phyloP scores from a whole-genome alignment of 768 basidiomycete genomes.

The Hortiboletus flavorubellus region DNA sequence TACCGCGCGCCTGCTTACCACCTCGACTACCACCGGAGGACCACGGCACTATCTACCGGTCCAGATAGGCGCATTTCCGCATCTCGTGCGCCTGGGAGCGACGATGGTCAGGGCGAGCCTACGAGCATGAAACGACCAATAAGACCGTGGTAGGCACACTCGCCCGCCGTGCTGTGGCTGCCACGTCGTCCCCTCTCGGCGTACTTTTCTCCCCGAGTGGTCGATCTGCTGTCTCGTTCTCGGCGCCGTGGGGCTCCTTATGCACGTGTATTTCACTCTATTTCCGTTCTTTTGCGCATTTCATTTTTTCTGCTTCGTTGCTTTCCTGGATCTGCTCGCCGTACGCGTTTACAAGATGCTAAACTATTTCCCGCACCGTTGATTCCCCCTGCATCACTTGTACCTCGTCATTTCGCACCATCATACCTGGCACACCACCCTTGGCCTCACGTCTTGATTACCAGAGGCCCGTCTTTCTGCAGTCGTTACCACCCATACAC shows the following conservation, averaged over 20 bases:
- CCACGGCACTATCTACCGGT: slow-evolving; percentile 16
- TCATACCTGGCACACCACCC: neutral
- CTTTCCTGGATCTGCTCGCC: slow-evolving; percentile 9
- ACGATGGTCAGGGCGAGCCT: slow-evolving; percentile 38
- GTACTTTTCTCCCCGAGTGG: neutral
- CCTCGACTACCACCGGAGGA: slow-evolving; percentile 12
- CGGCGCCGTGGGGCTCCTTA: neutral
- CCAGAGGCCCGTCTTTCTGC: slow-evolving; percentile 3
- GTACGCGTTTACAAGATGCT: slow-evolving; percentile 1
- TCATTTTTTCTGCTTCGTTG: neutral
- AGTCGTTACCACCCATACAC: slow-evolving; percentile 1
- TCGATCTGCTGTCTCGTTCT: neutral
- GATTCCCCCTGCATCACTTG: slow-evolving; percentile 18
- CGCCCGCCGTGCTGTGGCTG: neutral
- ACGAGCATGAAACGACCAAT: slow-evolving; percentile 34
- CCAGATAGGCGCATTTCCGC: slow-evolving; percentile 23
- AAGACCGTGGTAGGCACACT: slow-evolving; percentile 43
- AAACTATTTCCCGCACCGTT: slow-evolving; percentile 16
- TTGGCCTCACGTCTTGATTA: neutral
- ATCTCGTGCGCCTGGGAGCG: slow-evolving; percentile 27
- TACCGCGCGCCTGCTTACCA: slow-evolving; percentile 13
- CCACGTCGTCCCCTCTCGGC: neutral
- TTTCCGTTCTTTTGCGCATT: neutral
- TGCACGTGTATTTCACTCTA: neutral
- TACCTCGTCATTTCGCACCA: slow-evolving; percentile 13